phyloP scores from a whole-genome alignment of 2,329 filamentous ascomycete genomes.

The Cordyceps farinosa region DNA sequence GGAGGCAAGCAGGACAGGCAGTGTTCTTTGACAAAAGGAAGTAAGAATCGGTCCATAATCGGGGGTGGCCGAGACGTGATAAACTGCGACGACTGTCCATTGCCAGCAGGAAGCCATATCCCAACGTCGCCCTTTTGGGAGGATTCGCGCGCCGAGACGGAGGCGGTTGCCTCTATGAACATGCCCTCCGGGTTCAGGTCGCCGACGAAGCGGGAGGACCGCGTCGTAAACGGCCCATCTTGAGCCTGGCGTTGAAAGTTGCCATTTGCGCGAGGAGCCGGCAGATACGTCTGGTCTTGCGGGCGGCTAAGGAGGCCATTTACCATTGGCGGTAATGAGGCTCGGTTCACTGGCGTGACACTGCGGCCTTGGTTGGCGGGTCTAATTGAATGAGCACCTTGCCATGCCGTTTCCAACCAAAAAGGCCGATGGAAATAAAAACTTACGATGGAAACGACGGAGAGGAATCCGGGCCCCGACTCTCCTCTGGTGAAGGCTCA shows the following conservation, averaged over 20 bases:
- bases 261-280: not conserved
- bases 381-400: not conserved
- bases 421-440: not conserved
- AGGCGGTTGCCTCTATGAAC: slow-evolving; percentile 51
- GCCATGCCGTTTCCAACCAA: no score
- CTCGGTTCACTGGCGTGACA: slow-evolving; percentile 10
- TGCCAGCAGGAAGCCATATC: slow-evolving; percentile 46
- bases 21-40: slow-evolving; percentile 43
- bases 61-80: slow-evolving; percentile 36
- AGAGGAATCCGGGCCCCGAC: slow-evolving; percentile 25
- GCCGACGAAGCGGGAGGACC: slow-evolving; percentile 50
- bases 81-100: slow-evolving; percentile 34
- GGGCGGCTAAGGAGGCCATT: slow-evolving; percentile 4
- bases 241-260: slow-evolving; percentile 14
- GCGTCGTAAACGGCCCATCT: slow-evolving; percentile 24
- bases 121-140: slow-evolving; percentile 53
- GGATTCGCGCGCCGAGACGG: slow-evolving; percentile 29
- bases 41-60: slow-evolving; percentile 38
- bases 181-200: slow-evolving; percentile 59
- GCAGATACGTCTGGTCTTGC: not conserved
- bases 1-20: slow-evolving; percentile 49
- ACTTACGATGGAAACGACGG: slow-evolving; percentile 32
- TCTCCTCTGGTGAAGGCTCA: slow-evolving; percentile 27
- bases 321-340: not conserved
- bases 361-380: slow-evolving; percentile 8